Percentiles rank a stretch among this genome's conserved stretches.
Conservation (phyloP, 2,329 filamentous ascomycete species). For the Shiraia sp. region DNA sequence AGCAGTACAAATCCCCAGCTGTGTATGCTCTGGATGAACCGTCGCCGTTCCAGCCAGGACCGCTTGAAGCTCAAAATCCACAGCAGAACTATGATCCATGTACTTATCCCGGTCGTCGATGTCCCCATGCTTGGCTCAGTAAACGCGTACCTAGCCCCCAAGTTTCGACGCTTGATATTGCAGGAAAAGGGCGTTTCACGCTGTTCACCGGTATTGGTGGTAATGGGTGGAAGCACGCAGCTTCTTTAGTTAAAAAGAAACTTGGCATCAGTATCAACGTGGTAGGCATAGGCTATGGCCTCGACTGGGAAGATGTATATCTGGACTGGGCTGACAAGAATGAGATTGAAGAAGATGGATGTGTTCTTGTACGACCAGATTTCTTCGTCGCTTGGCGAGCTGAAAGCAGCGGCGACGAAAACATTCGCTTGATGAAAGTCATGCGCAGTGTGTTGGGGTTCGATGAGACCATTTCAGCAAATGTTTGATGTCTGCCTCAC, state of each 20-base stretch:
- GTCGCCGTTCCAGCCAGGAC: slow-evolving; percentile 10
- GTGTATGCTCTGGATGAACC: slow-evolving; percentile 53
- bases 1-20: slow-evolving; percentile 55
- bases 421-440: slow-evolving; percentile 23
- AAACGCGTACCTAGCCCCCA: slow-evolving; percentile 48
- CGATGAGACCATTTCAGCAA: not conserved
- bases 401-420: slow-evolving; percentile 14
- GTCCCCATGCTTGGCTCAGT: slow-evolving; percentile 68
- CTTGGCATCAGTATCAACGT: slow-evolving; percentile 54
- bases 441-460: slow-evolving; percentile 19
- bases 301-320: slow-evolving; percentile 66
- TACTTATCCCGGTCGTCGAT: slow-evolving; percentile 62
- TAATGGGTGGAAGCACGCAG: slow-evolving; percentile 58
- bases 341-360: slow-evolving; percentile 62
- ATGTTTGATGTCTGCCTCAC: too few relatives aligned
- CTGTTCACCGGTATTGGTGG: slow-evolving; percentile 58
- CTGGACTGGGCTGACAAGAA: slow-evolving; percentile 60
- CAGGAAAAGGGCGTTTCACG: slow-evolving; percentile 53
- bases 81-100: slow-evolving; percentile 51
- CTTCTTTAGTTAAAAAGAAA: slow-evolving; percentile 40
- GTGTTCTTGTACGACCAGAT: slow-evolving; percentile 63
- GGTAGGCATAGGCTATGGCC: slow-evolving; percentile 60
- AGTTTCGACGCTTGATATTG: slow-evolving; percentile 63
- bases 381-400: slow-evolving; percentile 61
- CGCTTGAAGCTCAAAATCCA: slow-evolving; percentile 41